Conservation (phyloP, 768 basidiomycete genomes). For the Multifurca ochricompacta region DNA sequence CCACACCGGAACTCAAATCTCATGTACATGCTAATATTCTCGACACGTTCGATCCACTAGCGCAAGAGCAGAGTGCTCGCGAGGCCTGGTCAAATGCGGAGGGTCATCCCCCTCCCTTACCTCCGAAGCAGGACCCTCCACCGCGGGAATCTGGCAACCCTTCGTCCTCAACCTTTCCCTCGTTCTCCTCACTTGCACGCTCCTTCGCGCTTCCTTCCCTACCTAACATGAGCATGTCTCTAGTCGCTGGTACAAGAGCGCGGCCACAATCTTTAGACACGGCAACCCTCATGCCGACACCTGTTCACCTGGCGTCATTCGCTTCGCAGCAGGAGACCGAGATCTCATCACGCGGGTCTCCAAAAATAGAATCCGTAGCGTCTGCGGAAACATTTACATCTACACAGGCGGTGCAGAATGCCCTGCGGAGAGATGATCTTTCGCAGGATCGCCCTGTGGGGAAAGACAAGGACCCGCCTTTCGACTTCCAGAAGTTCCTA, state of each 20-base stretch:
- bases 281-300: constrained; percentile 12
- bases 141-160: constrained; percentile 10
- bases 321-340: constrained; percentile 9
- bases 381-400: no score
- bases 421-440: constrained; percentile 22
- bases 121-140: not conserved
- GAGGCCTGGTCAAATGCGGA: constrained; percentile 60
- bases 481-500: constrained; percentile 92
- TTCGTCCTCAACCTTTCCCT: constrained; percentile 42
- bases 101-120: constrained; percentile 46
- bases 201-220: constrained; percentile 50
- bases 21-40: constrained; percentile 31
- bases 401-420: constrained; percentile 1
- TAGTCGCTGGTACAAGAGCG: constrained; percentile 20
- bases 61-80: constrained; percentile 48
- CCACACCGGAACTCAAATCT: not conserved
- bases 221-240: constrained; percentile 21
- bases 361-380: not conserved
- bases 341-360: constrained; percentile 8
- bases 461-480: constrained; percentile 39
- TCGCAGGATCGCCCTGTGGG: constrained; percentile 22
- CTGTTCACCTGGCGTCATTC: constrained; percentile 9
- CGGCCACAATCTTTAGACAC: constrained; percentile 55
- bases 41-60: constrained; percentile 63
- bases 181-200: constrained; percentile 59